These are phyloP conservation scores for Penicillium sp. DNA, from an alignment of 2,329 filamentous ascomycete species.

Conservation along the genomic window DNA sequence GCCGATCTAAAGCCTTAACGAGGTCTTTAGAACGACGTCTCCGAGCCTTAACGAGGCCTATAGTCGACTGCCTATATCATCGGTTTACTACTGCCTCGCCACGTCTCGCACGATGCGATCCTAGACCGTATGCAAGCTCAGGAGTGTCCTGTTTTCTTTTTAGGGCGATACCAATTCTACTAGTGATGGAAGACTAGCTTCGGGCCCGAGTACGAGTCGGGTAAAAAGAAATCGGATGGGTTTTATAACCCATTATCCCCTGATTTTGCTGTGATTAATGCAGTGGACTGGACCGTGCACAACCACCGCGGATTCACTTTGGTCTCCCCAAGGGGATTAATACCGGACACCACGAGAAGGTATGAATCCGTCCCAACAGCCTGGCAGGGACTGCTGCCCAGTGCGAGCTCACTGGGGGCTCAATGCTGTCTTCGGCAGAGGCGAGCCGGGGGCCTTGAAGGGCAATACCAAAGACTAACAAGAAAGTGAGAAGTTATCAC, in stretches of 20 bases:
- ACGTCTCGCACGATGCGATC: conserved; percentile 12
- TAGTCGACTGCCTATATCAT: conserved; percentile 8
- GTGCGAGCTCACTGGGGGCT: conserved; percentile 2
- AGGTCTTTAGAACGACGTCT: neutral
- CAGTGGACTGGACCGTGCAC: conserved; percentile 1
- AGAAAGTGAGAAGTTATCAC: too few relatives aligned
- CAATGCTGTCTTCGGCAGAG: too few relatives aligned
- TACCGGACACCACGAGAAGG: conserved; percentile 16
- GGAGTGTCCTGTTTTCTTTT: conserved; percentile 11
- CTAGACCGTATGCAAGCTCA: conserved; percentile 13
- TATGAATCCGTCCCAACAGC: conserved; percentile 12
- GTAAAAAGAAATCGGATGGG: conserved; percentile 11
- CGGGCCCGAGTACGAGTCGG: conserved; percentile 12
- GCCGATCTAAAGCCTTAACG: neutral
- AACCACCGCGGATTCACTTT: conserved; percentile 8
- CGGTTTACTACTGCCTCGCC: conserved; percentile 9
- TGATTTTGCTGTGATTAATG: conserved; percentile 12
- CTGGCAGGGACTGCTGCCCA: conserved; percentile 1
- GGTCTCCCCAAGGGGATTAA: conserved; percentile 6
- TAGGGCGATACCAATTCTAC: conserved; percentile 13
- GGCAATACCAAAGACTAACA: too few relatives aligned
- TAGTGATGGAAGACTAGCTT: conserved; percentile 12
- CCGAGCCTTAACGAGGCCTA: conserved; percentile 14
- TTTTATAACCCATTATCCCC: conserved; percentile 8
- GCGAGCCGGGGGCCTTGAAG: too few relatives aligned